These are phyloP conservation scores for Heritiera littoralis DNA, from an alignment of 345 rosid species.

Conservation along the genomic window DNA sequence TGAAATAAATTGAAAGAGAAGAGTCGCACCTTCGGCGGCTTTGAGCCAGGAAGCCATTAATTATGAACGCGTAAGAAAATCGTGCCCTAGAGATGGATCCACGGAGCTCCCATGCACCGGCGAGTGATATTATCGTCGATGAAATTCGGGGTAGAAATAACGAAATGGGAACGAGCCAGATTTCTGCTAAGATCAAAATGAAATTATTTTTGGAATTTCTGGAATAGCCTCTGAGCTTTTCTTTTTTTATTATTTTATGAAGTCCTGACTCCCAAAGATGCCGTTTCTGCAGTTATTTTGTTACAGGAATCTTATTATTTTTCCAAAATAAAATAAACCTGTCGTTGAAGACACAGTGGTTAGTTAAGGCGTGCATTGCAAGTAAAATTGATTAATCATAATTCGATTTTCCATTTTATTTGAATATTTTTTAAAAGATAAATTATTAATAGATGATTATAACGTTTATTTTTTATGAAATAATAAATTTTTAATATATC, in stretches of 20 bases:
- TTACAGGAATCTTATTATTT: neutral
- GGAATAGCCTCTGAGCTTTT: neutral
- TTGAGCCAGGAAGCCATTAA: constrained; percentile 96
- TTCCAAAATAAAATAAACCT: neutral
- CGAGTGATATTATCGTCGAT: constrained; percentile 19
- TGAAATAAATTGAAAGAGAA: neutral
- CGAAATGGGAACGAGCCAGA: neutral
- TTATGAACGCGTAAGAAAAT: constrained; percentile 21
- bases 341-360: neutral
- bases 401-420: too few species aligned
- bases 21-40: constrained; percentile 87
- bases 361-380: neutral
- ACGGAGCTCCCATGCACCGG: constrained; percentile 48
- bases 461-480: too few species aligned
- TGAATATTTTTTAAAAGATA: too few species aligned
- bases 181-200: constrained; percentile 11
- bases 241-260: neutral
- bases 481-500: too few species aligned
- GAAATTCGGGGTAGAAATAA: constrained; percentile 14
- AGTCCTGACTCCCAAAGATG: neutral
- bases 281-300: neutral
- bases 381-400: neutral
- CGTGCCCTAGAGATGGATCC: constrained; percentile 36
- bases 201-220: neutral
- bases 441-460: too few species aligned